Conservation (phyloP, 768 basidiomycete genomes). For the Daedaleopsis nitida region DNA sequence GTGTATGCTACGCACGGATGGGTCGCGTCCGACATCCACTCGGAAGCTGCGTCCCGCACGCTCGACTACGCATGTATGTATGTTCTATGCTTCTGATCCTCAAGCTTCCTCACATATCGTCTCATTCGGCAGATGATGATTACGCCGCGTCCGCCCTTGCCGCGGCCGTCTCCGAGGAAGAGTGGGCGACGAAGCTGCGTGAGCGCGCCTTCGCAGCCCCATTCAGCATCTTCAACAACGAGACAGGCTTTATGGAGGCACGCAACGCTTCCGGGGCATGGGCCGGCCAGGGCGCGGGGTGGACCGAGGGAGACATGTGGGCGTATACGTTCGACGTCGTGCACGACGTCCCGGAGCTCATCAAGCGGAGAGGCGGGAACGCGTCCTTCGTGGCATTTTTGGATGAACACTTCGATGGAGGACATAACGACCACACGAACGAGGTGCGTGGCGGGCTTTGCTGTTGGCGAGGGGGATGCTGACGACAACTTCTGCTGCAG, state of each 20-base stretch:
- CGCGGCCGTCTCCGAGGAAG: slow-evolving; percentile 48
- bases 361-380: slow-evolving; percentile 66
- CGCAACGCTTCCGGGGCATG: slow-evolving; percentile 66
- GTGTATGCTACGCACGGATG: slow-evolving; percentile 70
- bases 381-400: slow-evolving; percentile 63
- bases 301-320: slow-evolving; percentile 84
- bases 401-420: slow-evolving; percentile 56
- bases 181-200: slow-evolving; percentile 51
- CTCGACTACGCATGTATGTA: slow-evolving; percentile 72
- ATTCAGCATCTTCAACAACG: slow-evolving; percentile 66
- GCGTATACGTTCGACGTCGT: slow-evolving; percentile 81
- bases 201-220: slow-evolving; percentile 58
- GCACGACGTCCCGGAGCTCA: slow-evolving; percentile 66
- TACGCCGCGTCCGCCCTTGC: slow-evolving; percentile 72
- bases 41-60: slow-evolving; percentile 77
- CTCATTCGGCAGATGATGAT: slow-evolving; percentile 62
- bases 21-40: slow-evolving; percentile 79
- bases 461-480: not conserved
- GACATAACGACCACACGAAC: slow-evolving; percentile 82
- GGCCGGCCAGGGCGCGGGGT: slow-evolving; percentile 70
- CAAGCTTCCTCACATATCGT: not conserved
- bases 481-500: slow-evolving; percentile 34
- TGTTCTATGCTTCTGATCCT: not conserved
- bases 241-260: slow-evolving; percentile 83
- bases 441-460: slow-evolving; percentile 47